Base-by-base conservation (phyloP, 306 rosid genomes). In the Cyamopsis tetragonoloba region DNA sequence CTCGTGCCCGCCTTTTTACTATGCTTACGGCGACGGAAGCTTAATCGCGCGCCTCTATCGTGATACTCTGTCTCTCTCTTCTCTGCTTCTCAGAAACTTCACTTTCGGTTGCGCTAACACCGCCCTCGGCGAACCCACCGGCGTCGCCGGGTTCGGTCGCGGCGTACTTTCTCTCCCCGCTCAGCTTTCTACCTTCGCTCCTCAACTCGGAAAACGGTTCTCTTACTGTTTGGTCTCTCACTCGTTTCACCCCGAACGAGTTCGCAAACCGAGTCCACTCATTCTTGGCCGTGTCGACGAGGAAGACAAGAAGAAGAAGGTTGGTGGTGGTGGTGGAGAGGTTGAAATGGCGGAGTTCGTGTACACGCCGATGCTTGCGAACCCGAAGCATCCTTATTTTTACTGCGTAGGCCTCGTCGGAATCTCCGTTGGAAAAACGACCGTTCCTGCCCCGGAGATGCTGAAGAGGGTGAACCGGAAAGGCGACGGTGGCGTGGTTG, bases 1-100 rank as follows among this genome's bases (percentile, higher is more conserved):
- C 65, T 24, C 82, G 1, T 91, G 98, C 57, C 98, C 96, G 0
- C 89, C 86, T 0, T 83, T 91, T 14, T 91, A 91, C 70, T 91
- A 85, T 5, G 96, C 98, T 2, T 91, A 88, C 31, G 95, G 77
- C 10, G 98, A 91, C n/a, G 98, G 98, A 65, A 88, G 96, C 83
- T 78, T 91, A 3, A 62, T 91, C 11, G 91, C 87, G 35, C 70
- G 69, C 26, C 91, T 91, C 11, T 84, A 80, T 28, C 73, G 27
- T 1, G 59, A 86, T 8, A 78, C 78, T 1, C 49, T 88, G 0
- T 67, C 85, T 0, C 32, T 88, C 1, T 85, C 96, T n/a, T 37
- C 91, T 1, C 39, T 87, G 19, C 6, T 35, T 20, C 85, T 91
- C 4, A 50, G 20, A 3, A 87, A 88, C 51, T 91, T 91, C 73